phyloP scores from a whole-genome alignment of 345 rosid genomes.

The Combretum micranthum region DNA sequence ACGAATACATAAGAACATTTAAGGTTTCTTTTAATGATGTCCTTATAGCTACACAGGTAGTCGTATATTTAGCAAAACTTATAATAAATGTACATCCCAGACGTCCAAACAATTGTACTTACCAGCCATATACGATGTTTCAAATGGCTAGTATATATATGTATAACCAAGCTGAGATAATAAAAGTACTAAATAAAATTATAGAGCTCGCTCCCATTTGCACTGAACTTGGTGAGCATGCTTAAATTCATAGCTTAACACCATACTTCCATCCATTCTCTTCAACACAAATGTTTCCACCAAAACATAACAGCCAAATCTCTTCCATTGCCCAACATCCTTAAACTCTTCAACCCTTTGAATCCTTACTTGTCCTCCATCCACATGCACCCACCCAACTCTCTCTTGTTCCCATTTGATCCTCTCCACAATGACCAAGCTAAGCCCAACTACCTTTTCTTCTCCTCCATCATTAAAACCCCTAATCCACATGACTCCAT shows the following conservation, averaged over 20 bases:
- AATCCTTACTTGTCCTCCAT: constrained; percentile 12
- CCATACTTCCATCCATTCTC: constrained; percentile 50
- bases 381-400: constrained; percentile 40
- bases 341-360: constrained; percentile 19
- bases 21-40: no score
- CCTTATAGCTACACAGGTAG: no score
- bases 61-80: no score
- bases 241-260: constrained; percentile 35
- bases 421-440: constrained; percentile 29
- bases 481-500: constrained; percentile 35
- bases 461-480: constrained; percentile 7
- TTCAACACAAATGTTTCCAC: constrained; percentile 55
- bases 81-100: no score
- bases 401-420: constrained; percentile 47
- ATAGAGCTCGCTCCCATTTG: constrained; percentile 26
- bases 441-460: constrained; percentile 32
- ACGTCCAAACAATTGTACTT: no score
- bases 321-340: constrained; percentile 38
- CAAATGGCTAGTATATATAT: no score
- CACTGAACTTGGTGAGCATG: constrained; percentile 30
- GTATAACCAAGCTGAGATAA: no score
- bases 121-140: no score
- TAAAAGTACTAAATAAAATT: no score
- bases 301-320: constrained; percentile 40
- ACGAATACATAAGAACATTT: no score